Base-by-base conservation (phyloP, 345 rosid genomes). In the Brassica cretica region DNA sequence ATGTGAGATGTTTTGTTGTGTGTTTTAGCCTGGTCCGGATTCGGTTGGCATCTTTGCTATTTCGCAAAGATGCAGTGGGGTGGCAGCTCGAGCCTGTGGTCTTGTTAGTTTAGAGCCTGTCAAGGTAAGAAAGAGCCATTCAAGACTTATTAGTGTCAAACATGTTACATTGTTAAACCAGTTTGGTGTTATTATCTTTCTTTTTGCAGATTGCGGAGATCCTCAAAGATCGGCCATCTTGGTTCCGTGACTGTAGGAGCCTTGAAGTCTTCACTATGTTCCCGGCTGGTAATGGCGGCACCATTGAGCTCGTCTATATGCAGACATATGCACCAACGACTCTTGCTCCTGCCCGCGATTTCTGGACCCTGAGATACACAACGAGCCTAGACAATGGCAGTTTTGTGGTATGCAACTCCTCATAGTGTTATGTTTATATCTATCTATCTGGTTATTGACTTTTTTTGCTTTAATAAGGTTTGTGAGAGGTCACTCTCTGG, bases 51-150 rank as follows among this genome's bases (percentile, higher is more conserved):
- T 95, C 82, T 91, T 93, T 91, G 96, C 99, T 80, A 96, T 96
- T 84, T 96, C 99, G 70, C 98, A 91, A 87, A 90, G 97, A 84
- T 91, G 99, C 76, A 89, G 91, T 85, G 99, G 99, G 74, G 99
- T 95, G 89, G 99, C 99, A 79, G 99, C 99, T 83, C 89, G 99
- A 88, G 98, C 99, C 76, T 95, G 99, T 39, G 96, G 99, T 89
- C 98, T 95, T 78, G 98, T 93, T 74, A 90, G 98, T 85, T 88
- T 95, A 84, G 99, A 93, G 78, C 99, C 98, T 71, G 76, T 89
- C 8, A 96, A 93, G 92, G 99, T 91, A 81, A 66, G 84, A 6
- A 58, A 44, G 1, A 0, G 19, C 4, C 24, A 6, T 18, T 41
- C 3, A 21, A 44, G 46, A 37, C 35, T 59, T 15, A 2, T 5